Conservation (phyloP, 345 rosid genomes). For the Linum usitatissimum region DNA sequence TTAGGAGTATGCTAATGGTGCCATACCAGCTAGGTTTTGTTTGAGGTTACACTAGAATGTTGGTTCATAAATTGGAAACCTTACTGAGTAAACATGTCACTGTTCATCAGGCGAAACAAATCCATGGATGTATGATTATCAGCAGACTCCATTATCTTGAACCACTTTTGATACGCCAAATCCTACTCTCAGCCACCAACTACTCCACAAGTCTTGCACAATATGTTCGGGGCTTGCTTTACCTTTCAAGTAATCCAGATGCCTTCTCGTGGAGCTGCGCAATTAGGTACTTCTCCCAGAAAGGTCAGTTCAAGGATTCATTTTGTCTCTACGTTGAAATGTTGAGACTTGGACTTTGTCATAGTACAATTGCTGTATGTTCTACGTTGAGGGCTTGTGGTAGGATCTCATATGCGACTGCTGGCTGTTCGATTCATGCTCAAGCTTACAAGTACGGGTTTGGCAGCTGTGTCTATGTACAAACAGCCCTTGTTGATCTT, state of each 20-base stretch:
- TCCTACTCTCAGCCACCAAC: slow-evolving; percentile 24
- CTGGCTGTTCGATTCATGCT: slow-evolving; percentile 42
- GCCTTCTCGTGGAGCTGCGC: slow-evolving; percentile 57
- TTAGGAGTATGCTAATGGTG: background rate
- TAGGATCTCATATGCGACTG: slow-evolving; percentile 23
- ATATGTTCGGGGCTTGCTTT: slow-evolving; percentile 36
- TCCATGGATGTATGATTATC: slow-evolving; percentile 39
- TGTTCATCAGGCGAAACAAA: slow-evolving; percentile 33
- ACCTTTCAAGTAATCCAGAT: slow-evolving; percentile 18
- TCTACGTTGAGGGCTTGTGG: slow-evolving; percentile 55
- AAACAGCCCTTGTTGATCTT: slow-evolving; percentile 55
- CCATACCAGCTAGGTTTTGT: background rate
- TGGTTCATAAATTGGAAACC: slow-evolving; percentile 3
- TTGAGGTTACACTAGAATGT: background rate
- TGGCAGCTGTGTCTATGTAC: slow-evolving; percentile 53
- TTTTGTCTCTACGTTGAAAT: slow-evolving; percentile 34
- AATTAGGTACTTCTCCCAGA: slow-evolving; percentile 44
- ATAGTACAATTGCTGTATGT: slow-evolving; percentile 46
- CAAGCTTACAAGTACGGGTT: slow-evolving; percentile 43
- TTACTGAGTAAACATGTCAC: slow-evolving; percentile 22
- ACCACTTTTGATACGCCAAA: slow-evolving; percentile 35
- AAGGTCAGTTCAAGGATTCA: slow-evolving; percentile 43
- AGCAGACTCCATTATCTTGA: slow-evolving; percentile 28
- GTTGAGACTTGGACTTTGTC: slow-evolving; percentile 35
- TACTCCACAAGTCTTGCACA: slow-evolving; percentile 30